A percentile compares a stretch with the other conserved stretches of the same genome.
Evolutionary conservation across 768 basidiomycete species (phyloP).

Genomic region (Rhodotorula taiwanensis): DNA sequence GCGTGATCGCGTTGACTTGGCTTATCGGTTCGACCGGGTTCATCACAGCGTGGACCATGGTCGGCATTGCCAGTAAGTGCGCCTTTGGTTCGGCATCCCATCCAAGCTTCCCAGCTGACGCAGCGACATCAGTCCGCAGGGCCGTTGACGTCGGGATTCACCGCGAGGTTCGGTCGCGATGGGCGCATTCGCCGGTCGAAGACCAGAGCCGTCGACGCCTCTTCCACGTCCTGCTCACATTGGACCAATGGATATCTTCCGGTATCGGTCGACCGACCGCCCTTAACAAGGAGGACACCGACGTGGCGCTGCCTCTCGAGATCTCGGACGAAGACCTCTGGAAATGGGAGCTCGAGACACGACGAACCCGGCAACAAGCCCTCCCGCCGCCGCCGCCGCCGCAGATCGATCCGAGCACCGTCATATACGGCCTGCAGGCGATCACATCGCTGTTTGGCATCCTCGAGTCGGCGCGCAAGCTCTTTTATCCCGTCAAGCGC

Average conservation of each 20-base stretch:
- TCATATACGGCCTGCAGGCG: not conserved
- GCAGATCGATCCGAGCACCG: not conserved
- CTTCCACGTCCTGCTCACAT: conserved; percentile 52
- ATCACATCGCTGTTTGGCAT: conserved; percentile 1
- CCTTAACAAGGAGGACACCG: conserved; percentile 68
- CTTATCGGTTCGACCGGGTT: conserved; percentile 39
- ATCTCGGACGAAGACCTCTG: conserved; percentile 18
- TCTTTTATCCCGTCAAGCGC: conserved; percentile 5
- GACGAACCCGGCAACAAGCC: not conserved
- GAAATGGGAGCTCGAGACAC: conserved; percentile 16
- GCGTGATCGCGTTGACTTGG: conserved; percentile 50
- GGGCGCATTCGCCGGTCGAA: conserved; percentile 48
- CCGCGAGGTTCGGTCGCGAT: conserved; percentile 51
- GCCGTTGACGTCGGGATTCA: conserved; percentile 75
- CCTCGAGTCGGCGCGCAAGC: conserved; percentile 1
- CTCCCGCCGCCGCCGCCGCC: conserved; percentile 4
- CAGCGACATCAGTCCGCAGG: conserved; percentile 61
- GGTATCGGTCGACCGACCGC: conserved; percentile 63
- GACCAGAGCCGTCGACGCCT: conserved; percentile 72
- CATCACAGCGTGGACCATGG: conserved; percentile 35
- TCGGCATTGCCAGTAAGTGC: conserved; percentile 38
- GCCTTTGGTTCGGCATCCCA: conserved; percentile 54
- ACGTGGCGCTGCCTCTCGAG: conserved; percentile 26
- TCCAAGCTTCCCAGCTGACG: conserved; percentile 54
- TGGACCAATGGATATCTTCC: conserved; percentile 41